These are phyloP conservation scores for Kentomonas sorsogonicus DNA, from an alignment of 208 protist genomes.

Conservation along the genomic window DNA sequence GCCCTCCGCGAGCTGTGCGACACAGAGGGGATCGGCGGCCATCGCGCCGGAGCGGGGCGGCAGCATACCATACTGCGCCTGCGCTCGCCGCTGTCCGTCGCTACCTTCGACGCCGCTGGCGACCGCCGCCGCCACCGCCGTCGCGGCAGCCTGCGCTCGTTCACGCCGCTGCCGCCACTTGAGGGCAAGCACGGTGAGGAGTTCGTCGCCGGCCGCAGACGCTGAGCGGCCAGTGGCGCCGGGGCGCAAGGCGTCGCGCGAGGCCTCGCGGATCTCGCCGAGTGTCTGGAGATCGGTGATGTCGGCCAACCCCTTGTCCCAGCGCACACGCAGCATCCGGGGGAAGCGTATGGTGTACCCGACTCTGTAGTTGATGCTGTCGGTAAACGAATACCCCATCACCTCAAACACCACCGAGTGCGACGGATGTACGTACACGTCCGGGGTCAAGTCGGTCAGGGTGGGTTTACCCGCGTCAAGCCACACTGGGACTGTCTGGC, in stretches of 20 bases:
- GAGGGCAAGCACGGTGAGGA: constrained; percentile 18
- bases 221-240: constrained; percentile 2
- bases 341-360: constrained; percentile 57
- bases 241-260: constrained; percentile 14
- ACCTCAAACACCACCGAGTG: constrained; percentile 52
- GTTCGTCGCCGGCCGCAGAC: too few relatives aligned
- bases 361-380: constrained; percentile 25
- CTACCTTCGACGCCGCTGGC: too few relatives aligned
- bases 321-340: constrained; percentile 34
- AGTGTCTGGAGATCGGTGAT: constrained; percentile 18
- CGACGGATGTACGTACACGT: constrained; percentile 33
- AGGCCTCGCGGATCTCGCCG: constrained; percentile 13
- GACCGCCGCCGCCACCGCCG: background rate
- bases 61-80: too few relatives aligned
- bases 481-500: constrained; percentile 21
- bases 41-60: constrained; percentile 8
- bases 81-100: too few relatives aligned
- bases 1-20: constrained; percentile 6
- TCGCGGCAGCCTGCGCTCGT: background rate
- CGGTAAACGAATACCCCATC: constrained; percentile 37
- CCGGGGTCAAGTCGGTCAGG: constrained; percentile 32
- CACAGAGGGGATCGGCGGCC: constrained; percentile 7
- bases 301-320: constrained; percentile 36
- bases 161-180: constrained; percentile 20
- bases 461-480: constrained; percentile 31